phyloP scores from a whole-genome alignment of 352 stramenopile species.

The Phytophthora nicotianae region DNA sequence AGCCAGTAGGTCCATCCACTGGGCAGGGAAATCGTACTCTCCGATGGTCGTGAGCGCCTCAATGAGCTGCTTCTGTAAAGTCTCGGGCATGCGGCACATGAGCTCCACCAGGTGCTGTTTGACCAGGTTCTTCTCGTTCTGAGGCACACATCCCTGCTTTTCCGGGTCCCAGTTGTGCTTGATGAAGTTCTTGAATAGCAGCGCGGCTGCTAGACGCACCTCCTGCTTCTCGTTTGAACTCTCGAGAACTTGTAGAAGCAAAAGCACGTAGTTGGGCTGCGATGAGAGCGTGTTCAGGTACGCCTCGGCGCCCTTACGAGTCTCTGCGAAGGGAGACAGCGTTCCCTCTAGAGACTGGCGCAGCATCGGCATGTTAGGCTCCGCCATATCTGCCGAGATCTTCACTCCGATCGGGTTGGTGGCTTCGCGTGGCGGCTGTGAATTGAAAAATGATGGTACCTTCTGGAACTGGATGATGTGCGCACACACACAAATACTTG shows the following conservation, averaged over 20 bases:
- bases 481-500: background rate
- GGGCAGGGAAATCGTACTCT: constrained; percentile 95
- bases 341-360: constrained; percentile 79
- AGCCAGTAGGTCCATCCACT: constrained; percentile 96
- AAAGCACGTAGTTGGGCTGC: constrained; percentile 75
- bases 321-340: constrained; percentile 73
- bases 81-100: constrained; percentile 96
- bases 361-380: constrained; percentile 70
- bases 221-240: constrained; percentile 60
- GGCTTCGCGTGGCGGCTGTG: constrained; percentile 7
- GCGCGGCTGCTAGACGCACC: constrained; percentile 70
- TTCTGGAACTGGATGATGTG: constrained; percentile 19
- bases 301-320: constrained; percentile 70
- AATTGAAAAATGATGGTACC: constrained; percentile 12
- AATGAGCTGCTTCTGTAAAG: constrained; percentile 95
- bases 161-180: constrained; percentile 97
- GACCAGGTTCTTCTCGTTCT: constrained; percentile 92
- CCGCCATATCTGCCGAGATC: constrained; percentile 46
- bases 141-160: constrained; percentile 72
- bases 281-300: constrained; percentile 63
- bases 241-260: constrained; percentile 79
- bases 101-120: constrained; percentile 99
- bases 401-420: constrained; percentile 9
- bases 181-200: constrained; percentile 99
- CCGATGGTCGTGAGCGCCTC: constrained; percentile 97